phyloP scores from a whole-genome alignment of 2,329 filamentous ascomycete species.

The Colletotrichum filicis region DNA sequence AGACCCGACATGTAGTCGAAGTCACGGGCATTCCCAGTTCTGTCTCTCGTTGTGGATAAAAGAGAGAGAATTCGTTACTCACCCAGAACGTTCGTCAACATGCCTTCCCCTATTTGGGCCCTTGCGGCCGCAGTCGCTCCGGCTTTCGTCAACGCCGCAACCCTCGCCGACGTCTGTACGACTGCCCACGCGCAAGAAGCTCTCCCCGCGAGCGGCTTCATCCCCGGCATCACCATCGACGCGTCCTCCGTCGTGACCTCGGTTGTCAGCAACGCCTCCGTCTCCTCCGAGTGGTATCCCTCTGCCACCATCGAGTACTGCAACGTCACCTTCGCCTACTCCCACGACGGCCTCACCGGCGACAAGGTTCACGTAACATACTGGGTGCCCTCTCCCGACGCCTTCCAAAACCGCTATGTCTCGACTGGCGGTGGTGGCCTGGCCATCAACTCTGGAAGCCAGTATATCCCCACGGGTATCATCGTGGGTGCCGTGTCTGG shows the following conservation, averaged over 20 bases:
- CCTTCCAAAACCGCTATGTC: constrained; percentile 58
- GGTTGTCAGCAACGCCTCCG: constrained; percentile 46
- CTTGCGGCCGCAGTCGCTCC: not conserved
- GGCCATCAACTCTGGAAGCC: constrained; percentile 51
- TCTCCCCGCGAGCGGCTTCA: constrained; percentile 38
- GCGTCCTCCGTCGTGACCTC: constrained; percentile 40
- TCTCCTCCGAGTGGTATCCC: constrained; percentile 43
- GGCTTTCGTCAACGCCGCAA: constrained; percentile 32
- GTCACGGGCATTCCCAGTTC: not conserved
- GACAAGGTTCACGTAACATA: constrained; percentile 50
- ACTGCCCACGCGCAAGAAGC: constrained; percentile 37
- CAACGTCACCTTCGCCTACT: constrained; percentile 58
- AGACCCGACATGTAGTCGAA: not conserved
- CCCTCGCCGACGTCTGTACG: constrained; percentile 38
- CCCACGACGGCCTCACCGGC: constrained; percentile 49
- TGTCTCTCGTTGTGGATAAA: not conserved
- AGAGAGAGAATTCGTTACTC: not conserved
- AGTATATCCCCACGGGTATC: constrained; percentile 51
- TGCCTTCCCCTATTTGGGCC: not conserved
- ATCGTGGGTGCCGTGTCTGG: constrained; percentile 59
- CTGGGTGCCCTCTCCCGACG: constrained; percentile 53
- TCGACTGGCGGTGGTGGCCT: constrained; percentile 58
- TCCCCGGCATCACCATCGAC: constrained; percentile 42
- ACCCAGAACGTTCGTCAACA: not conserved
- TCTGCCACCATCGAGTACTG: constrained; percentile 52